Conservation (phyloP, 768 basidiomycete species). For the Rhizopogon vinicolor region DNA sequence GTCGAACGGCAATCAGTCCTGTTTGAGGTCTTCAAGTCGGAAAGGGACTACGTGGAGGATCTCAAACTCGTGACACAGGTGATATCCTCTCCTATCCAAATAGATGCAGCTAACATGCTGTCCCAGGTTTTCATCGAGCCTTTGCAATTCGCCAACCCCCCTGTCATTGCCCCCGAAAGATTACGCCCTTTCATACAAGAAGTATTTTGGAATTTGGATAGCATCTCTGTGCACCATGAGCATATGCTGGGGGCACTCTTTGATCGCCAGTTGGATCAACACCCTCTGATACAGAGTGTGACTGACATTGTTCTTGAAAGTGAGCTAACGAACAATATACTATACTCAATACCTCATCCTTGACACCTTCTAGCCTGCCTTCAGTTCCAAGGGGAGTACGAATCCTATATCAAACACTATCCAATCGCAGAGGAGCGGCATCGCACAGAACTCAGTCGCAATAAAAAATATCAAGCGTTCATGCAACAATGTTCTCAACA, state of each 20-base stretch:
- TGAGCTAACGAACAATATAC: conserved; percentile 26
- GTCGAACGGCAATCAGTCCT: conserved; percentile 82
- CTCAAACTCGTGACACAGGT: conserved; percentile 69
- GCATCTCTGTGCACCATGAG: conserved; percentile 64
- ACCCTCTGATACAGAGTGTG: conserved; percentile 77
- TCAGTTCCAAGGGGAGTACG: conserved; percentile 62
- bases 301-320: conserved; percentile 84
- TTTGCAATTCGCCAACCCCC: conserved; percentile 54
- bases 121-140: conserved; percentile 69
- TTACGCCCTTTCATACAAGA: conserved; percentile 67
- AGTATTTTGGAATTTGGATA: conserved; percentile 80
- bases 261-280: conserved; percentile 76
- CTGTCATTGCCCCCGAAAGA: conserved; percentile 52
- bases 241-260: conserved; percentile 71
- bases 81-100: conserved; percentile 3
- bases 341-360: conserved; percentile 8
- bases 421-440: conserved; percentile 82
- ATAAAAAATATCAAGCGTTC: conserved; percentile 63
- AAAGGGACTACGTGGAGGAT: conserved; percentile 85
- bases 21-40: conserved; percentile 87
- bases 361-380: conserved; percentile 24
- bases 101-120: conserved; percentile 2
- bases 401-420: conserved; percentile 84
- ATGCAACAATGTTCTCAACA: conserved; percentile 58
- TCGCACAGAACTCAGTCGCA: conserved; percentile 68